A percentile compares a stretch with the other conserved stretches of the same genome.
These are phyloP conservation scores for Talaromyces pinophilus DNA, from an alignment of 2,329 filamentous ascomycete species.

Conservation along the genomic window DNA sequence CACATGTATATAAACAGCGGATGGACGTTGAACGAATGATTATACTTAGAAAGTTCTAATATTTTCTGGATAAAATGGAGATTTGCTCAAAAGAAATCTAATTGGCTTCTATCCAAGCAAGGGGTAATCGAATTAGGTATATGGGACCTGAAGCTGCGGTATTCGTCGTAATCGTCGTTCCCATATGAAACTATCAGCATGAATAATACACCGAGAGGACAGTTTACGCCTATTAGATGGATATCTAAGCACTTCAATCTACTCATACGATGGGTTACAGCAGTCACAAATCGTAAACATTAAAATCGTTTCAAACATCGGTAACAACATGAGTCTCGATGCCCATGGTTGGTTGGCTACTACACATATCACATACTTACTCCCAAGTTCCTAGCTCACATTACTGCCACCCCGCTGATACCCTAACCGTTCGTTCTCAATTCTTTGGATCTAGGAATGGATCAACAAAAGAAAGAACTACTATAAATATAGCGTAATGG, in stretches of 20 bases:
- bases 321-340: background rate
- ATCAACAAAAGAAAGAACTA: background rate
- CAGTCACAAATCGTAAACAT: background rate
- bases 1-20: background rate
- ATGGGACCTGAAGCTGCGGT: background rate
- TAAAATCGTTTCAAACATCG: background rate
- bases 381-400: too few relatives aligned
- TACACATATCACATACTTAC: background rate
- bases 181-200: background rate
- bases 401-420: background rate
- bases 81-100: background rate
- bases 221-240: background rate
- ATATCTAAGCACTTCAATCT: background rate
- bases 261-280: background rate
- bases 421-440: background rate
- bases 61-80: background rate
- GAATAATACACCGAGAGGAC: background rate
- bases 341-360: background rate
- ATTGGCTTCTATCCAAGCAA: background rate
- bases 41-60: background rate
- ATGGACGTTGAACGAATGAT: background rate
- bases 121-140: background rate
- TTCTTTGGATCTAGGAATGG: background rate
- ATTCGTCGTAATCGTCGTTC: background rate
- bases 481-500: background rate